These are phyloP conservation scores for Conringia planisiliqua DNA, from an alignment of 345 rosid genomes.

Conservation along the genomic window DNA sequence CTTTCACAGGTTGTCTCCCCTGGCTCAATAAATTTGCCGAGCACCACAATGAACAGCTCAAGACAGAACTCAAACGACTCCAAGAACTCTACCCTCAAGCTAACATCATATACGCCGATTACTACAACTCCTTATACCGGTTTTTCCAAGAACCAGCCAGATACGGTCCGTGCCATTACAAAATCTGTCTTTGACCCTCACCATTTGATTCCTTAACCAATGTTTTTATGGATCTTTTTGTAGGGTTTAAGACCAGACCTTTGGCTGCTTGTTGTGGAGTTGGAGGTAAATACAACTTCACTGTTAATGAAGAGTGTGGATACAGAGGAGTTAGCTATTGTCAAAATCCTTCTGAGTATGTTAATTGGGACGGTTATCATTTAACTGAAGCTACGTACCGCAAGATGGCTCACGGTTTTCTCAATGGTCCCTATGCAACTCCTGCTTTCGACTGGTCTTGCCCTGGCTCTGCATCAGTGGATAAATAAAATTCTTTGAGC, in stretches of 20 bases:
- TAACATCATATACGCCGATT: constrained; percentile 38
- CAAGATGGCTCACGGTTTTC: constrained; percentile 19
- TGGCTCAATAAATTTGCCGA: constrained; percentile 39
- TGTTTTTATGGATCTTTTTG: not conserved
- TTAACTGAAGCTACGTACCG: constrained; percentile 28
- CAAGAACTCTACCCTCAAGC: constrained; percentile 30
- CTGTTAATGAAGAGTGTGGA: constrained; percentile 28
- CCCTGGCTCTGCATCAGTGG: not conserved
- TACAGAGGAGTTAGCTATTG: constrained; percentile 18
- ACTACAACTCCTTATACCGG: constrained; percentile 28
- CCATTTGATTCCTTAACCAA: not conserved
- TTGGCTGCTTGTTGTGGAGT: constrained; percentile 46
- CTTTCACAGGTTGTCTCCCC: constrained; percentile 36
- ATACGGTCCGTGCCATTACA: constrained; percentile 34
- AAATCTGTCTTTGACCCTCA: not conserved
- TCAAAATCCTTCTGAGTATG: constrained; percentile 34
- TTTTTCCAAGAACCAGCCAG: constrained; percentile 29
- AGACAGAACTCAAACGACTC: constrained; percentile 13
- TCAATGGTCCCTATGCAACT: constrained; percentile 29
- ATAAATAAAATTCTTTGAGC: not conserved
- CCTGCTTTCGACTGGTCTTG: constrained; percentile 33
- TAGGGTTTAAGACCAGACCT: constrained; percentile 34
- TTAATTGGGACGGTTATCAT: constrained; percentile 53
- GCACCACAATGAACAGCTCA: constrained; percentile 41
- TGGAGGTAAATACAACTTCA: constrained; percentile 46